Base-by-base conservation (phyloP, 2,329 filamentous ascomycete genomes). In the Dichotomopilus funicola region DNA sequence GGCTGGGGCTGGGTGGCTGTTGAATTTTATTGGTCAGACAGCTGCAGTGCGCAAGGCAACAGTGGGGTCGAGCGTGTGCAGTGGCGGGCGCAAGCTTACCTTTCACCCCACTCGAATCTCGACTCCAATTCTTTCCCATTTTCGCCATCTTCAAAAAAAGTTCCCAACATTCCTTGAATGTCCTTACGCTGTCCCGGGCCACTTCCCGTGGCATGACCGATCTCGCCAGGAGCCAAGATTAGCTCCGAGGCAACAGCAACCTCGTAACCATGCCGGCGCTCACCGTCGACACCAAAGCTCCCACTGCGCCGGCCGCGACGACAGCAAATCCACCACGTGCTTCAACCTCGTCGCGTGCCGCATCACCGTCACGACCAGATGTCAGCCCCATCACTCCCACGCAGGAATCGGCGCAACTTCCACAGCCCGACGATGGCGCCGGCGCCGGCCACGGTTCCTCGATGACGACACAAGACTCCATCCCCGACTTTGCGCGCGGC, bases 331-430 rank as follows among this genome's bases (percentile, higher is more conserved):
- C 53, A 35, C n/a, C 59, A 53, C 46, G 52, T 51, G 10, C 33
- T 43, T 45, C 55, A 49, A 34, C 41, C 41, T 42, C 59, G 19
- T 43, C 67, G 31, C 72, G 72, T 43, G 67, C 73, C 40, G 68
- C 73, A 37, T 78, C 78, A 13, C 78, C 79, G 2, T 65, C 65
- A 35, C 72, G 73, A 35, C 79, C 79, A 27, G 74, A 78, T 53
- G 71, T 82, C 59, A 81, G 78, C 59, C 79, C 79, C 52, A 76
- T 82, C 58, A 81, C 80, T 13, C 78, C 79, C 8, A 77, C 77
- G 6, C 67, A 75, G 31, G 69, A 68, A 55, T 70, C 73, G 11
- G 65, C 70, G 38, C 69, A 64, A 49, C 67, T 72, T 3, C 43
- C 49, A 4, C 35, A 12, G 41, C 43, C 35, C 12, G 41, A 27